These are phyloP conservation scores for Pterulicium gracile DNA, from an alignment of 1,284 basidiomycete genomes.

Conservation along the genomic window DNA sequence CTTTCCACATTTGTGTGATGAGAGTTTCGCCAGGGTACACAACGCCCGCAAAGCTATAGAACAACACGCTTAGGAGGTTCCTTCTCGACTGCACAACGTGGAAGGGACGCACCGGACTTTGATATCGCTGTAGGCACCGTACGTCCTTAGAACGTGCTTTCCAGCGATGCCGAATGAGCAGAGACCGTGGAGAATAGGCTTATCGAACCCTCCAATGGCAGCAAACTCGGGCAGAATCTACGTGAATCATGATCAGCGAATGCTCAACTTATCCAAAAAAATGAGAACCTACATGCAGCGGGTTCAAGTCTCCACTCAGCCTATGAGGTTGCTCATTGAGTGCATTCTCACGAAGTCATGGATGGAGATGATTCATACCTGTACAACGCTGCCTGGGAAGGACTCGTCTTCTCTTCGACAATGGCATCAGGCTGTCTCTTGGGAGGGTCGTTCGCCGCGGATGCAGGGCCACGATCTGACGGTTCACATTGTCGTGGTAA, in stretches of 20 bases:
- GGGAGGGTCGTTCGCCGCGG: constrained; percentile 78
- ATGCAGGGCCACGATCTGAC: constrained; percentile 86
- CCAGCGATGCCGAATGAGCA: constrained; percentile 91
- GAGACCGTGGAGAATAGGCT: constrained; percentile 78
- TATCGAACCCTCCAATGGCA: constrained; percentile 88
- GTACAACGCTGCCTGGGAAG: constrained; percentile 84
- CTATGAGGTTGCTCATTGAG: constrained; percentile 24
- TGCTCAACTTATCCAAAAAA: too few species aligned
- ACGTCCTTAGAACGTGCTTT: constrained; percentile 88
- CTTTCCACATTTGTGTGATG: constrained; percentile 96
- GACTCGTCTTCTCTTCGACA: constrained; percentile 76
- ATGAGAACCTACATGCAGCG: constrained; percentile 61
- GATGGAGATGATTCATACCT: constrained; percentile 36
- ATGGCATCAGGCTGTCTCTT: constrained; percentile 77
- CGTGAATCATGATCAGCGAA: neutral
- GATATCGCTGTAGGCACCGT: constrained; percentile 84
- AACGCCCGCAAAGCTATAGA: constrained; percentile 67
- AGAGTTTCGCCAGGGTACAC: constrained; percentile 96
- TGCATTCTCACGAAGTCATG: neutral
- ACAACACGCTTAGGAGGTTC: too few species aligned
- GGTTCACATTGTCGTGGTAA: neutral
- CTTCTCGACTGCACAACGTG: too few species aligned
- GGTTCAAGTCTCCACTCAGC: constrained; percentile 85
- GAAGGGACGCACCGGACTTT: constrained; percentile 71
- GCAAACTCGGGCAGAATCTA: constrained; percentile 92